Evolutionary conservation across 2,329 filamentous ascomycete species (phyloP), one percentile per base, ranked within the genome.

Genomic region (Aspergillus ochraceus): DNA sequence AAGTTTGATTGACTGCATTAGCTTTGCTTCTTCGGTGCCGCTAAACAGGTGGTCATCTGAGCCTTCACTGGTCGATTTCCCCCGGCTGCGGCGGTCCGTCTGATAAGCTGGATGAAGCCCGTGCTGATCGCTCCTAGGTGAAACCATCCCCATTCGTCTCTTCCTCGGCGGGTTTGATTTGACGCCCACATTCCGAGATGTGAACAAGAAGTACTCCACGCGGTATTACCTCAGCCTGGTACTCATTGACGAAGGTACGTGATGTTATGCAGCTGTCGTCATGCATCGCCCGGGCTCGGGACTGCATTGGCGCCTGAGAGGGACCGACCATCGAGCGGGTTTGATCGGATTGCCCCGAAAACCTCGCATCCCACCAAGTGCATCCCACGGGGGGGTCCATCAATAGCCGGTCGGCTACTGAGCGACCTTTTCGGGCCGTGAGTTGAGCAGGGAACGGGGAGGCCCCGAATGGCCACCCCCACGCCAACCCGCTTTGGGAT

Each of bases 201-300:
- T 99, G 68, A 99, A 99, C 86, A 99, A 99, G 84, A 99, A 99
- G 80, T 99, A 97, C 78, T 98, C 94, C 26, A 98, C 94, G 42
- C 86, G 95, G 71, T 99, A 99, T 80, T 99, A 99, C 79, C 86
- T 99, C 64, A 97, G 93, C 74, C 81, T 99, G 63, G 95, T 99
- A 22, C 84, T 97, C 67, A 97, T 97, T 68, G 93, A 97, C 72
- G 93, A 97, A 86, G 91, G 91, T 90, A 79, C 67, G 81, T 42
- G 36, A 42, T 17, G 32, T 75, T 59, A 57, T 52, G 42, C 50
- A 36, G 32, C 14, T 36, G 32, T 36, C 32, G 26, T 51, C 26
- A 32, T 46, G 57, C 52, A 54, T 42, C 26, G 26, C 8, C 24
- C 46, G 32, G 50, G 24, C 11, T 22, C 39, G 54, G 59, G 47